Evolutionary conservation across 805 yeast genomes (phyloP), one percentile per base, ranked within the genome.

Genomic region (Metschnikowia baotianmanensis): DNA sequence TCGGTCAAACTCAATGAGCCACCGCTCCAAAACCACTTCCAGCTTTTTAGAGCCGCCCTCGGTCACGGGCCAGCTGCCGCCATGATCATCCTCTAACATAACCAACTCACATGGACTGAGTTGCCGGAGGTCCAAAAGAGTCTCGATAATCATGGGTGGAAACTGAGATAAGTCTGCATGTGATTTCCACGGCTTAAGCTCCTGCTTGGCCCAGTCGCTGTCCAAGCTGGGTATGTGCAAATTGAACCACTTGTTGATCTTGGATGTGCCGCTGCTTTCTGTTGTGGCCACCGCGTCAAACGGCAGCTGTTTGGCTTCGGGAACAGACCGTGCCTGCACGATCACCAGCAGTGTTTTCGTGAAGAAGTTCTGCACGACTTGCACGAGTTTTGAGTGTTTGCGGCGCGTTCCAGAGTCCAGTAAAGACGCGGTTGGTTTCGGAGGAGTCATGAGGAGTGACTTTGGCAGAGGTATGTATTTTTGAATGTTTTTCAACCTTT

Each of bases 21-120:
- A 93, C 44, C 99, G 74, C 57, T 93, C 99, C 42, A 93, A 65
- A 2, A 93, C 96, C n/a, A 93, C 77, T 61, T 91, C 98, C 13
- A 78, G 72, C 53, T 84, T 84, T 53, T 76, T 78, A 3, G 75
- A 69, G 11, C 83, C 83, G 10, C 63, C 58, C 43, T 72, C 77
- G 8, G 83, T 69, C 10, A 81, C 81, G 8, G 75, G 66, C 76
- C 83, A 80, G 11, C 72, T 55, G 47, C 70, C 69, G 18, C 72
- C 76, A 6, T 71, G 70, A 3, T 71, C 72, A 50, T 83, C 90
- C 21, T 67, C 67, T 28, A 86, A 59, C 24, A 80, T 74, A 22
- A 86, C 69, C 16, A 79, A 69, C 47, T 83, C 86, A 30, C 77
- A 74, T 1, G 79, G 61, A 6, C 74, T 62, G 34, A 85, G 58